Evolutionary conservation across 2,329 filamentous ascomycete genomes (phyloP), one percentile per base, ranked within the genome.

Genomic region (Salinomyces thailandicus): DNA sequence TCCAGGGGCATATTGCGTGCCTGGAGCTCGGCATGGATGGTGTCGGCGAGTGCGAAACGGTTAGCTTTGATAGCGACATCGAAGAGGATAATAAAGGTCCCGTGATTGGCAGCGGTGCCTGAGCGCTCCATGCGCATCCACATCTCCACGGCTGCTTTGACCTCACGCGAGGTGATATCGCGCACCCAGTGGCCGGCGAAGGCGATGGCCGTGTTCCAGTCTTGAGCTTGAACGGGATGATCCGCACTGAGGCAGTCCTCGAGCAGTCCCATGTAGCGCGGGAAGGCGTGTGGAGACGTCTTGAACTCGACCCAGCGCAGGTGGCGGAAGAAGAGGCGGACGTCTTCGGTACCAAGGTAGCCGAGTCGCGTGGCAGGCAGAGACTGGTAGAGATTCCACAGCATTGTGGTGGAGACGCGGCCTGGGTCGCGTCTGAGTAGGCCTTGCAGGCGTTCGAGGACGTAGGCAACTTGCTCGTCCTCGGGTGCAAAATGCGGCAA

Each of bases 71-170:
- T 75, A 1, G 91, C 85, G 8, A 85, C 73, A 53, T 95, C 83
- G 50, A 94, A 95, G 9, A 98, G 71, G 31, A 95, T 81, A 54
- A 91, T 94, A 61, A 98, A 93, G 0, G 89, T 93, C n/a, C 86
- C 79, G 33, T 76, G 70, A 48, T 81, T 82, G 22, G 73, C 79
- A 11, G 85, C 59, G 1, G 73, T 71, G 2, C 78, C 77, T 4
- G 75, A 64, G 31, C 73, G 69, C 59, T 98, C 91, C 86, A 96
- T 96, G 50, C 91, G 78, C 46, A 75, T 77, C 87, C 89, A 98
- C 16, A 93, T 61, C 32, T 76, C 72, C 31, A 98, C 66, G 0
- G 84, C 79, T 4, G 75, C 71, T 58, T 83, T 67, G 29, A 84
- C 60, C 56, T 86, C 72, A 27, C 70, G 52, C 30, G 71, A 66